phyloP scores from a whole-genome alignment of 306 rosid genomes.

The Casuarina glauca region DNA sequence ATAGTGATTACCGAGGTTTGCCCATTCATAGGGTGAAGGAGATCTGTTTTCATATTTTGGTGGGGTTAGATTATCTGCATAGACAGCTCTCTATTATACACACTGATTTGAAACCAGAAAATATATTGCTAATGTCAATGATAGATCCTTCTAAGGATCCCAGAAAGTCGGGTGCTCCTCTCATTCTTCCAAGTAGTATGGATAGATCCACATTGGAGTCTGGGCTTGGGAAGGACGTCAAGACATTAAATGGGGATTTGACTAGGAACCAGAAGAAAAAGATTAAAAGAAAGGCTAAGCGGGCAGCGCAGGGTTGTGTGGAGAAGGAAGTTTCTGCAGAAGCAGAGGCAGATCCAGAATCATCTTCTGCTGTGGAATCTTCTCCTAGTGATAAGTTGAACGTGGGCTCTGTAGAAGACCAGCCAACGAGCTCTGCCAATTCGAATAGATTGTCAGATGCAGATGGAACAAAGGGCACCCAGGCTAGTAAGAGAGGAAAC shows the following conservation, averaged over 20 bases:
- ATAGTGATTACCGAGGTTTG: constrained; percentile 79
- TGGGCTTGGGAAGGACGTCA: constrained; percentile 49
- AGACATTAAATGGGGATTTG: constrained; percentile 71
- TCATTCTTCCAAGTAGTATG: constrained; percentile 56
- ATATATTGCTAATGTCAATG: constrained; percentile 70
- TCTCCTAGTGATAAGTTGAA: constrained; percentile 54
- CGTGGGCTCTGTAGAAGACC: constrained; percentile 42
- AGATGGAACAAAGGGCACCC: constrained; percentile 48
- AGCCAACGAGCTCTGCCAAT: constrained; percentile 48
- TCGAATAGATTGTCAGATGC: constrained; percentile 49
- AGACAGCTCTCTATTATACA: constrained; percentile 91
- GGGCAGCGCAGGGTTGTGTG: constrained; percentile 75
- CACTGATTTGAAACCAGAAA: constrained; percentile 94
- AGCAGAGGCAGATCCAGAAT: constrained; percentile 52
- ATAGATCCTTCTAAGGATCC: constrained; percentile 90
- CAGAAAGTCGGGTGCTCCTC: constrained; percentile 62
- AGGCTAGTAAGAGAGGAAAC: constrained; percentile 60
- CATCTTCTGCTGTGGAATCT: constrained; percentile 49
- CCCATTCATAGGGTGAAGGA: constrained; percentile 80
- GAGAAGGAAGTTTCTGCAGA: constrained; percentile 64
- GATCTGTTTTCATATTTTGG: constrained; percentile 82
- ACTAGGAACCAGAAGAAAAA: constrained; percentile 75
- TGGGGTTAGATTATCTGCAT: constrained; percentile 94
- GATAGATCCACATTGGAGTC: constrained; percentile 57
- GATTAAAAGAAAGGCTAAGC: constrained; percentile 90